Evolutionary conservation across 2,329 filamentous ascomycete species (phyloP).

Genomic region (Aspergillus tanneri): DNA sequence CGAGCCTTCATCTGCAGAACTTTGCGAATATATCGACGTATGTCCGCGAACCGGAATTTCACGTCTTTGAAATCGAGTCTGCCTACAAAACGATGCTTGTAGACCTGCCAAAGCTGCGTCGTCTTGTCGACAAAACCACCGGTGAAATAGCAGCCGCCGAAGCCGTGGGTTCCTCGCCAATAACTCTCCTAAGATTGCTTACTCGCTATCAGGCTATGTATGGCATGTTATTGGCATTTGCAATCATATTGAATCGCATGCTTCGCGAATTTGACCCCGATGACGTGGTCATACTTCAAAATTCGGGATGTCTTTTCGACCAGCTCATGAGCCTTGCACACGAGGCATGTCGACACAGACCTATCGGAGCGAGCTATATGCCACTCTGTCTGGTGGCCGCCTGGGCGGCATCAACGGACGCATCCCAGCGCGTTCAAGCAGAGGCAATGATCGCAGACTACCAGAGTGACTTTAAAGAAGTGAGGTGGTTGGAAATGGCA

Average conservation of each 20-base stretch:
- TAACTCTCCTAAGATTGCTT: conserved; percentile 4
- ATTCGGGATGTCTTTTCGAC: conserved; percentile 14
- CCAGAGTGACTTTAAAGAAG: conserved; percentile 22
- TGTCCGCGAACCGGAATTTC: conserved; percentile 8
- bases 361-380: conserved; percentile 23
- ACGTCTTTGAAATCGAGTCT: conserved; percentile 17
- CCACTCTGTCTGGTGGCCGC: conserved; percentile 20
- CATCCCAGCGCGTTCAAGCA: conserved; percentile 11
- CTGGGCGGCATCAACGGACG: conserved; percentile 19
- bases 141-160: no score
- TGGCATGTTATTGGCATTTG: conserved; percentile 18
- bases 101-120: conserved; percentile 6
- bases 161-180: background rate
- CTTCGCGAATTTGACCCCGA: conserved; percentile 19
- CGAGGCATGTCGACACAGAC: conserved; percentile 19
- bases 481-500: conserved; percentile 15
- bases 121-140: background rate
- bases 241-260: conserved; percentile 21
- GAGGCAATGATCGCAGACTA: conserved; percentile 20
- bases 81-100: conserved; percentile 17
- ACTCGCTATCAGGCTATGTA: conserved; percentile 23
- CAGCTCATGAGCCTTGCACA: conserved; percentile 15
- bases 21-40: background rate
- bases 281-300: conserved; percentile 10
- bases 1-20: background rate